These are phyloP conservation scores for Fusarium virguliforme DNA, from an alignment of 2,329 filamentous ascomycete genomes.

Conservation along the genomic window DNA sequence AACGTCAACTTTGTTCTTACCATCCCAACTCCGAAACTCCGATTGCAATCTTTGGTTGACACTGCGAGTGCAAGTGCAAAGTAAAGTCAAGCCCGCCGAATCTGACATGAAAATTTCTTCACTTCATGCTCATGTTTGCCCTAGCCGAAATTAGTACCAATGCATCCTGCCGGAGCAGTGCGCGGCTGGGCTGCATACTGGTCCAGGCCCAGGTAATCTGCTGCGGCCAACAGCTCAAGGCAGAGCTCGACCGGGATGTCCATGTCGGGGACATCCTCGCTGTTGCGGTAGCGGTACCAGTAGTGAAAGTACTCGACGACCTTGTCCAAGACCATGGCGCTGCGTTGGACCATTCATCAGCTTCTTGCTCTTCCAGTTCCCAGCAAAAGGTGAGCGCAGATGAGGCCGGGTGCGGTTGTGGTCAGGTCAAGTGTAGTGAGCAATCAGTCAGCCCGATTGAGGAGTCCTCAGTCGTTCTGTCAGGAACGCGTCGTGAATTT, in stretches of 20 bases:
- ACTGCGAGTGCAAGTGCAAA: slow-evolving; percentile 10
- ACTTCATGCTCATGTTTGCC: slow-evolving; percentile 59
- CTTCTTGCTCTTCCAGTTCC: slow-evolving; percentile 38
- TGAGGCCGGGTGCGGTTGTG: slow-evolving; percentile 38
- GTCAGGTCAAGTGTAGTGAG: slow-evolving; percentile 78
- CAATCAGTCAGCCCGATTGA: slow-evolving; percentile 65
- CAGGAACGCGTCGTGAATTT: slow-evolving; percentile 62
- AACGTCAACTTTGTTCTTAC: slow-evolving; percentile 28
- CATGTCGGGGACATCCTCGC: slow-evolving; percentile 83
- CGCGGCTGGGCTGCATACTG: slow-evolving; percentile 60
- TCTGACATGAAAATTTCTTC: slow-evolving; percentile 24
- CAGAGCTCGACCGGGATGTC: slow-evolving; percentile 85
- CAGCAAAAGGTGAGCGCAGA: slow-evolving; percentile 32
- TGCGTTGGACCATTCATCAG: slow-evolving; percentile 57
- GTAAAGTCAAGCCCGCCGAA: not conserved
- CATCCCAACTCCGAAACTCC: slow-evolving; percentile 37
- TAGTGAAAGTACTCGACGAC: slow-evolving; percentile 89
- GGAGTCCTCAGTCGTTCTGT: slow-evolving; percentile 59
- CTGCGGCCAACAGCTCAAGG: slow-evolving; percentile 82
- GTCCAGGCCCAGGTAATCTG: slow-evolving; percentile 82
- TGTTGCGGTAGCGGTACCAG: slow-evolving; percentile 80
- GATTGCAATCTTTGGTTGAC: not conserved
- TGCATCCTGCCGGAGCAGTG: slow-evolving; percentile 39
- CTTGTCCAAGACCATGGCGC: slow-evolving; percentile 82
- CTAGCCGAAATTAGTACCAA: slow-evolving; percentile 55